phyloP scores from a whole-genome alignment of 306 rosid species.

The Trifolium repens region DNA sequence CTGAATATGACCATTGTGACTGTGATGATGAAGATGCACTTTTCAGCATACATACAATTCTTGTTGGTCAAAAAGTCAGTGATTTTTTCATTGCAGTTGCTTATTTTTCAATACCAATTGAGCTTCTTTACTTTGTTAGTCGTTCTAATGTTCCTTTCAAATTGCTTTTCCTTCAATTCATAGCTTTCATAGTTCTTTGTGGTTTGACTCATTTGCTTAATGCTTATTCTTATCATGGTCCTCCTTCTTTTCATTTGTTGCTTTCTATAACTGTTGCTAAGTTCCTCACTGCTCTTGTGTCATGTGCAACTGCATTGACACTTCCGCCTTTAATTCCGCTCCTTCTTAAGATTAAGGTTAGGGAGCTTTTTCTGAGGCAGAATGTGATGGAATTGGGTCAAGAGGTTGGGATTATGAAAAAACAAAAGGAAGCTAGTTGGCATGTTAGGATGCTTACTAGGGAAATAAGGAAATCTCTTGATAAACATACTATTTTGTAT shows the following conservation, averaged over 20 bases:
- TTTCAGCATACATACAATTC: slow-evolving; percentile 66
- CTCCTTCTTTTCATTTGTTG: slow-evolving; percentile 66
- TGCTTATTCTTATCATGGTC: slow-evolving; percentile 76
- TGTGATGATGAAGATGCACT: slow-evolving; percentile 71
- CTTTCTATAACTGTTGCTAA: slow-evolving; percentile 71
- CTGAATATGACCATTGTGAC: slow-evolving; percentile 52
- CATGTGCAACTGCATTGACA: slow-evolving; percentile 80
- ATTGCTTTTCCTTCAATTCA: slow-evolving; percentile 79
- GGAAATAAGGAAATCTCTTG: slow-evolving; percentile 76
- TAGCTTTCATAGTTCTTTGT: slow-evolving; percentile 85
- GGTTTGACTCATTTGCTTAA: slow-evolving; percentile 88
- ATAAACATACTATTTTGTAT: slow-evolving; percentile 75
- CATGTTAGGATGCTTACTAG: slow-evolving; percentile 83
- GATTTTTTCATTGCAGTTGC: slow-evolving; percentile 89
- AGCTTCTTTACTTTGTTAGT: slow-evolving; percentile 84
- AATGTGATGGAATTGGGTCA: slow-evolving; percentile 76
- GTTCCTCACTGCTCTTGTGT: slow-evolving; percentile 83
- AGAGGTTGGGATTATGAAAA: slow-evolving; percentile 87
- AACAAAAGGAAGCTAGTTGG: slow-evolving; percentile 77
- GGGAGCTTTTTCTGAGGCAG: slow-evolving; percentile 74
- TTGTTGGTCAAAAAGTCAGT: slow-evolving; percentile 77
- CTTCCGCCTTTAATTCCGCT: slow-evolving; percentile 77
- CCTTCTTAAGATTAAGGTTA: slow-evolving; percentile 71
- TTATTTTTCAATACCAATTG: slow-evolving; percentile 87
- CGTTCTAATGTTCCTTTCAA: slow-evolving; percentile 92